Conservation (phyloP, 1,284 basidiomycete species). For the Cutaneotrichosporon curvatum region DNA sequence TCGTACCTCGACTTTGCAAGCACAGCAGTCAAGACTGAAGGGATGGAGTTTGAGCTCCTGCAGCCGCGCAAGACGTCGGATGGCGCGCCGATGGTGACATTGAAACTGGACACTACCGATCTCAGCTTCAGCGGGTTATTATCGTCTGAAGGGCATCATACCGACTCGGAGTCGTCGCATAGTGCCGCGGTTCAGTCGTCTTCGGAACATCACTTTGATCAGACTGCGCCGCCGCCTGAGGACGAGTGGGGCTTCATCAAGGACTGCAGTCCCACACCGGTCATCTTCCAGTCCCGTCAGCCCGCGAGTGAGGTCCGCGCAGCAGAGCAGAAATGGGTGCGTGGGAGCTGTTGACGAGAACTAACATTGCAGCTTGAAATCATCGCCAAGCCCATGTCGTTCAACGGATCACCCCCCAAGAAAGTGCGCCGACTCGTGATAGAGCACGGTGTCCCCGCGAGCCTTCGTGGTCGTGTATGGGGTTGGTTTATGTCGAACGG, state of each 20-base stretch:
- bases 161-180: background rate
- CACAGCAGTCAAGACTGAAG: slow-evolving; percentile 39
- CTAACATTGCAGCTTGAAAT: slow-evolving; percentile 52
- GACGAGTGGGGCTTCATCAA: slow-evolving; percentile 46
- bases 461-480: slow-evolving; percentile 79
- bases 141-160: background rate
- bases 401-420: slow-evolving; percentile 68
- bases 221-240: slow-evolving; percentile 24
- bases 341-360: slow-evolving; percentile 8
- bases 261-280: slow-evolving; percentile 28
- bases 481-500: slow-evolving; percentile 64
- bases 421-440: slow-evolving; percentile 72
- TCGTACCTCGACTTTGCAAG: slow-evolving; percentile 39
- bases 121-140: slow-evolving; percentile 3
- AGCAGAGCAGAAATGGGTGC: slow-evolving; percentile 39
- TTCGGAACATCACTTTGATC: background rate
- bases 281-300: slow-evolving; percentile 33
- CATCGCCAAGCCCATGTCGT: slow-evolving; percentile 57
- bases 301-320: slow-evolving; percentile 29
- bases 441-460: slow-evolving; percentile 70
- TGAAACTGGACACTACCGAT: slow-evolving; percentile 10
- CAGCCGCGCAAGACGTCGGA: slow-evolving; percentile 25
- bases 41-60: slow-evolving; percentile 44
- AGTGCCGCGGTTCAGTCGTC: background rate
- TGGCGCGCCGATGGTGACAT: background rate